A percentile compares a stretch with the other conserved stretches of the same genome.
Evolutionary conservation across 1,139 yeast species (phyloP).

Genomic region (Pneumocystis jirovecii): DNA sequence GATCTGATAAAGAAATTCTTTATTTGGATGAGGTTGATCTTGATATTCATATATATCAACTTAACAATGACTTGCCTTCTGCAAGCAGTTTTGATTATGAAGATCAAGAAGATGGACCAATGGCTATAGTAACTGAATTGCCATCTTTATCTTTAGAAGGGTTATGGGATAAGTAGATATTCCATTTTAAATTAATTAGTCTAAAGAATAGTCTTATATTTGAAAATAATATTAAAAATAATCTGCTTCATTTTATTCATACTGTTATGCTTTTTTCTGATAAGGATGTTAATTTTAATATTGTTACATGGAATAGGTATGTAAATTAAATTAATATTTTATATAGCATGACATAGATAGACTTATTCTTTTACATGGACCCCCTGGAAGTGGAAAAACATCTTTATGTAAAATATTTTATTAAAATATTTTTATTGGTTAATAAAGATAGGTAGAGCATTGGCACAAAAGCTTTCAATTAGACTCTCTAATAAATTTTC

Average conservation of each 20-base stretch:
- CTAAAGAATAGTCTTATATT: slow-evolving; percentile 11
- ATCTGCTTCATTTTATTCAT: slow-evolving; percentile 13
- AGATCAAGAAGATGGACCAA: slow-evolving; percentile 11
- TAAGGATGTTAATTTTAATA: slow-evolving; percentile 10
- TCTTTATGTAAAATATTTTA: slow-evolving; percentile 11
- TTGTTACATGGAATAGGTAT: slow-evolving; percentile 13
- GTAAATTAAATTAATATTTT: background rate
- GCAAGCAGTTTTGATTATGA: slow-evolving; percentile 3
- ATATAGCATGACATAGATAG: background rate
- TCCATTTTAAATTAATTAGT: slow-evolving; percentile 2
- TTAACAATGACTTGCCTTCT: slow-evolving; percentile 2
- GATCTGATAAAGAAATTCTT: slow-evolving; percentile 2
- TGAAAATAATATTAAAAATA: slow-evolving; percentile 14
- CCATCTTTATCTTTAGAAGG: slow-evolving; percentile 14
- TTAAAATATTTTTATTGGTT: background rate
- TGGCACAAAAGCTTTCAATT: slow-evolving; percentile 16
- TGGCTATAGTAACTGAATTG: slow-evolving; percentile 10
- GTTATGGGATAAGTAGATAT: slow-evolving; percentile 9
- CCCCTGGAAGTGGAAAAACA: slow-evolving; percentile 17
- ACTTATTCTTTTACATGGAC: slow-evolving; percentile 16
- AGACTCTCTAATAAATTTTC: slow-evolving; percentile 9
- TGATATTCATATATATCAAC: slow-evolving; percentile 12
- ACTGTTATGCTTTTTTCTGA: slow-evolving; percentile 16
- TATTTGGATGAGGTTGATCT: slow-evolving; percentile 10
- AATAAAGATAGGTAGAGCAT: slow-evolving; percentile 6